Evolutionary conservation across 495 filamentous ascomycete genomes (phyloP), one percentile per base, ranked within the genome.

Genomic region (Aspergillus baeticus): DNA sequence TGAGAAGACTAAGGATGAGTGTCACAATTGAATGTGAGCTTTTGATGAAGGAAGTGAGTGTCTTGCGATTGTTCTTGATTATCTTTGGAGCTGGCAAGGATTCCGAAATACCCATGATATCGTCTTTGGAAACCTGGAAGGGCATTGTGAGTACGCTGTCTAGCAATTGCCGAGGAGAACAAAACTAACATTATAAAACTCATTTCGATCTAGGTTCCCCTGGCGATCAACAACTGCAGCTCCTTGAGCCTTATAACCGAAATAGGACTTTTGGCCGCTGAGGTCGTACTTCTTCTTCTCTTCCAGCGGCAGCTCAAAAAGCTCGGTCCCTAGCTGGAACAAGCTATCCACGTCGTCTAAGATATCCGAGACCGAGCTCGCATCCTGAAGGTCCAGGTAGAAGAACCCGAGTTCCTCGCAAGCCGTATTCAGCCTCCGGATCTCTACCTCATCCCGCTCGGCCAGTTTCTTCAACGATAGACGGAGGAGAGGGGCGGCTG

Each of bases 341-440:
- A 87, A 62, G 7, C 63, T 48, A 10, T 80, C 73, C 3, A 76
- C 74, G 31, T 82, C 72, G 2, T 47, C 6, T 0, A 81, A 69
- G 20, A 86, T 65, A 0, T 65, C 61, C 2, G 69, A 59, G 7
- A 77, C 77, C 20, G 67, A 54, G 3, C 69, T 53, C 6, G 68
- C 70, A 36, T 69, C 74, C 2, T 64, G 61, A 1, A 87, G 67
- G 50, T 83, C 78, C 2, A 87, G 74, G 54, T 87, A 86, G 69
- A 86, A 87, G 69, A 87, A 85, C 15, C 85, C 85, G 17, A 86
- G 73, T 6, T 80, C 75, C 20, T 77, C 73, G 26, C 74, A 81
- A 1, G 81, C 74, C 29, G 68, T 53, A 59, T 75, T 81, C 23
- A 82, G 71, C 14, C 74, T 68, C 15, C 71, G 51, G 10, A 61